Percentiles rank a stretch among this genome's conserved stretches.
phyloP scores from a whole-genome alignment of 306 rosid species.

The Betula pendula region DNA sequence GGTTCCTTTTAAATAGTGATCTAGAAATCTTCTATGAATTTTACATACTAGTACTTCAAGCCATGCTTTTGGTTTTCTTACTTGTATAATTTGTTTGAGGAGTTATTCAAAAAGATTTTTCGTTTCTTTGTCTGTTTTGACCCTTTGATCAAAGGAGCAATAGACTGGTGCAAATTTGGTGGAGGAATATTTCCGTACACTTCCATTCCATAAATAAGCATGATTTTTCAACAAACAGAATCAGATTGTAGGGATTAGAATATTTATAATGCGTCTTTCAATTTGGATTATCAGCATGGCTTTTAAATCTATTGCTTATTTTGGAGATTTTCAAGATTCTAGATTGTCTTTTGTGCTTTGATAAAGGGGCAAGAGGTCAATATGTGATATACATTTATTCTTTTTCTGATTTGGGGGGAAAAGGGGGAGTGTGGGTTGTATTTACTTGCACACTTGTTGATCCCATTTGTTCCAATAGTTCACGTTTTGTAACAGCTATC shows the following conservation, averaged over 20 bases:
- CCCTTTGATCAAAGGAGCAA: neutral
- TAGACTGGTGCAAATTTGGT: neutral
- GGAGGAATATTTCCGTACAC: neutral
- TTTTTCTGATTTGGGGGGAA: neutral
- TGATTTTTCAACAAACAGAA: neutral
- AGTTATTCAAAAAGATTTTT: neutral
- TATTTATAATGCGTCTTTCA: neutral
- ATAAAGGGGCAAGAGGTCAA: neutral
- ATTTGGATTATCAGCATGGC: neutral
- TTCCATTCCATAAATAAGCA: neutral
- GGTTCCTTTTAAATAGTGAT: too few species aligned
- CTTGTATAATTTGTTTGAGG: neutral
- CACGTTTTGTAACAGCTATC: neutral
- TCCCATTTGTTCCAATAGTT: slow-evolving; percentile 1
- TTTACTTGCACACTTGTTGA: neutral
- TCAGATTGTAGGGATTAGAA: neutral
- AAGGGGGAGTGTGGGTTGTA: neutral
- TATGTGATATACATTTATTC: neutral
- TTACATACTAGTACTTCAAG: neutral
- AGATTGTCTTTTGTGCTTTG: neutral
- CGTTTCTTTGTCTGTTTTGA: neutral
- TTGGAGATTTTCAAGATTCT: neutral
- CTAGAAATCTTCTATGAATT: neutral
- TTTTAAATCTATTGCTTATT: neutral
- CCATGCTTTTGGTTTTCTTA: neutral